Base-by-base conservation (phyloP, 139 green algal genomes). In the Mesotaenium endlicherianum region DNA sequence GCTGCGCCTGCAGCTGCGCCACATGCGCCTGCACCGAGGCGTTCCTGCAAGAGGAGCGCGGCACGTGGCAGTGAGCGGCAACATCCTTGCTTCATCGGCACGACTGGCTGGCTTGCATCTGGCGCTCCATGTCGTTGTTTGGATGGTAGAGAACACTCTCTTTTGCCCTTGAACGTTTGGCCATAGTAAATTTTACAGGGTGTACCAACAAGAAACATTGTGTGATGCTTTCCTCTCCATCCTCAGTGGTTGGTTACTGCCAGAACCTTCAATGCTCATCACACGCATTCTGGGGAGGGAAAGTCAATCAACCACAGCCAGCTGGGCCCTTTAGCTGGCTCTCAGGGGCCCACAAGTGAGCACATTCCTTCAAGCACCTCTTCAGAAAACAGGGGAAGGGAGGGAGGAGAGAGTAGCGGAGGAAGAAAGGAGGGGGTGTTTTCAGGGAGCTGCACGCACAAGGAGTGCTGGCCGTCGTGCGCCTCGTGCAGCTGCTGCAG, bases 1-100 rank as follows among this genome's bases (percentile, higher is more conserved):
- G 77, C 49, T 75, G 75, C 26, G 41, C n/a, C 75, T 82, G 30
- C 16, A 82, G 41, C 30, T 44, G 77, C 20, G n/a, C 34, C 16
- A 82, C 5, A 40, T 82, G 75, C 6, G 70, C 11, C 6, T 78
- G 30, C 34, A 78, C 6, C 5, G 34, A n/a, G 5, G 31, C 6
- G 20, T 20, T 34, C 70, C 70, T 78, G 70, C 70, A 78, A 78
- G n/a, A 75, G 16, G 34, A 75, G 16, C 16, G 40, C 11, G 40
- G 64, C 64, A 75, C 11, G 16, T 44, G 14, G 17, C 16, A 26
- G 34, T 17, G 16, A 75, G 17, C 14, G 16, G 49, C 49, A 30
- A 59, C 49, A 59, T 59, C 14, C 49, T n/a, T n/a, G n/a, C n/a
- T n/a, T n/a, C n/a, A n/a, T n/a, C n/a, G n/a, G n/a, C n/a, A n/a